Evolutionary conservation across 2,329 filamentous ascomycete species (phyloP).

Genomic region (Botrytis tulipae): DNA sequence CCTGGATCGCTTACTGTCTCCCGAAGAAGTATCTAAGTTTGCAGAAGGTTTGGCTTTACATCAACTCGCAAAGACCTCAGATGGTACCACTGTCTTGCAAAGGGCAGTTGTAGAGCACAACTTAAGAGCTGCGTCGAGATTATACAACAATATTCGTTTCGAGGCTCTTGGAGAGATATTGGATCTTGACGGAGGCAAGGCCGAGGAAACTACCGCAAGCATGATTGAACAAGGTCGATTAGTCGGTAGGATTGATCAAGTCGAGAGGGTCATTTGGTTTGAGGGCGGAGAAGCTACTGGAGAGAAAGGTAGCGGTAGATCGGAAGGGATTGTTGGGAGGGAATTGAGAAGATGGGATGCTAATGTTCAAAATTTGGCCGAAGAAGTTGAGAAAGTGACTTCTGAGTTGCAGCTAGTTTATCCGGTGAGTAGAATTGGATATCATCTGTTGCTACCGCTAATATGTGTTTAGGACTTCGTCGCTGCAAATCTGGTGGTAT

Average conservation of each 20-base stretch:
- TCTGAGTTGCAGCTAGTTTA: conserved; percentile 78
- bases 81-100: conserved; percentile 89
- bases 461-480: conserved; percentile 51
- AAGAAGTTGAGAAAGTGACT: conserved; percentile 86
- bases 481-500: conserved; percentile 50
- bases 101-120: conserved; percentile 97
- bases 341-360: conserved; percentile 85
- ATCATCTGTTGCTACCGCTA: conserved; percentile 15
- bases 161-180: conserved; percentile 74
- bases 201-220: conserved; percentile 84
- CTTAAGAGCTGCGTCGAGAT: conserved; percentile 75
- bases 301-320: conserved; percentile 64
- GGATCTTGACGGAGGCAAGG: conserved; percentile 74
- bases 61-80: conserved; percentile 84
- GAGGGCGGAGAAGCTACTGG: conserved; percentile 70
- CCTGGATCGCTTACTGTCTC: conserved; percentile 77
- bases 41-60: conserved; percentile 77
- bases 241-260: conserved; percentile 89
- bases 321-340: conserved; percentile 61
- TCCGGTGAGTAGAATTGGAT: conserved; percentile 53
- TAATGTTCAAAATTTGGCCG: conserved; percentile 80
- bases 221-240: conserved; percentile 96
- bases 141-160: conserved; percentile 76
- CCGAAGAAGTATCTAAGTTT: conserved; percentile 83
- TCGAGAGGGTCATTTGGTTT: conserved; percentile 85